Conservation (phyloP, 2,329 filamentous ascomycete genomes). For the Lachnellula hyalina region DNA sequence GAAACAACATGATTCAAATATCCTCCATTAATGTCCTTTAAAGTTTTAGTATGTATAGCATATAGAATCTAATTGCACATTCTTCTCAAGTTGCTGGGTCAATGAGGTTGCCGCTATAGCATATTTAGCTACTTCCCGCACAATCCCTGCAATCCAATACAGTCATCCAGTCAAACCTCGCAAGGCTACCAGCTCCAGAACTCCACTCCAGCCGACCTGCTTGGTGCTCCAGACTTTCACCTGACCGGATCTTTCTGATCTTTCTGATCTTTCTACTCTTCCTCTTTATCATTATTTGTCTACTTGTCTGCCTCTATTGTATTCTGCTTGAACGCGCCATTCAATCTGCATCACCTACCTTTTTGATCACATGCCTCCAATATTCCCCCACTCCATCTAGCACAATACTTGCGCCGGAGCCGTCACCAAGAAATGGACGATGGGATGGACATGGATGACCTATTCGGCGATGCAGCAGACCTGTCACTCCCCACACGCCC, state of each 20-base stretch:
- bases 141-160: background rate
- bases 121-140: background rate
- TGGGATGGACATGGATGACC: slow-evolving; percentile 58
- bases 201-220: no score
- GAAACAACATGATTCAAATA: no score
- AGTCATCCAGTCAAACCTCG: background rate
- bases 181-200: background rate
- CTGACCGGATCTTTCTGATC: no score
- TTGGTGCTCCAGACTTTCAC: background rate
- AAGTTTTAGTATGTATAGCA: no score
- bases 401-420: slow-evolving; percentile 16
- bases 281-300: background rate
- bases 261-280: background rate
- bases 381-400: background rate
- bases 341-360: background rate
- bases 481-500: slow-evolving; percentile 48
- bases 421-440: slow-evolving; percentile 51
- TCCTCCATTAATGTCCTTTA: no score
- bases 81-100: slow-evolving; percentile 1
- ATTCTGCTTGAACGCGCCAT: background rate
- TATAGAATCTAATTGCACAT: no score
- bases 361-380: background rate
- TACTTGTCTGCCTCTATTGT: background rate
- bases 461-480: slow-evolving; percentile 68
- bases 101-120: background rate